A percentile compares a stretch with the other conserved stretches of the same genome.
phyloP scores from a whole-genome alignment of 129 eudicot species.

The Chrysanthemum lavandulifolium region DNA sequence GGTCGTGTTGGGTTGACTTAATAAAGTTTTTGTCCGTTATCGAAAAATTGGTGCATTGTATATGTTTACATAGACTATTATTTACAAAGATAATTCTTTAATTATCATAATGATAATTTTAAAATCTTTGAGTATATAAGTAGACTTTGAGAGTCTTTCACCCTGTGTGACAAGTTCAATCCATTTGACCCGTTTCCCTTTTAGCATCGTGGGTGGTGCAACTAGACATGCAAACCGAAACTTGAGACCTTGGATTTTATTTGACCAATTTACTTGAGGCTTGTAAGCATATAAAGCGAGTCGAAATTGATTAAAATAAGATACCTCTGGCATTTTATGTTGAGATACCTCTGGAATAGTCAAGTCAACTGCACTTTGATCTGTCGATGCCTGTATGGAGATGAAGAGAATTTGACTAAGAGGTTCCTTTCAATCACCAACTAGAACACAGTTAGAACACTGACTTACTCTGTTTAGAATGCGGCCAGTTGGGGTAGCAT shows the following conservation, averaged over 20 bases:
- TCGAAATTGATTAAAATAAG: not conserved
- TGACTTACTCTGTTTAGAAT: slow-evolving; percentile 74
- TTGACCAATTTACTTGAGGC: not conserved
- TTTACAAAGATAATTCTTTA: too few species aligned
- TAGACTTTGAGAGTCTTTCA: too few species aligned
- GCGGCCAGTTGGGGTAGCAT: slow-evolving; percentile 87
- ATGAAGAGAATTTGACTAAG: not conserved
- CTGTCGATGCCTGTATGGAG: slow-evolving; percentile 67
- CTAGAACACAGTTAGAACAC: not conserved
- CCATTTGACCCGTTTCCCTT: too few species aligned
- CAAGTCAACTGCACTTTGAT: slow-evolving; percentile 79
- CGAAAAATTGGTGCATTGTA: too few species aligned
- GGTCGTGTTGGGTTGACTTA: too few species aligned
- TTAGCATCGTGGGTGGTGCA: too few species aligned
- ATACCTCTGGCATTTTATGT: slow-evolving; percentile 92
- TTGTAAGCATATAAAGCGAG: not conserved
- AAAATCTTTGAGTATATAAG: too few species aligned
- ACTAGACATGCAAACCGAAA: not conserved
- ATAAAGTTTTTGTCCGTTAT: too few species aligned
- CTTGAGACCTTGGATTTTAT: not conserved
- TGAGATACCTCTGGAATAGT: slow-evolving; percentile 62
- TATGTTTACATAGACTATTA: too few species aligned
- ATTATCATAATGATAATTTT: too few species aligned
- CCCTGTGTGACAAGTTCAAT: too few species aligned
- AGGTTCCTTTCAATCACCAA: slow-evolving; percentile 23